Conservation (phyloP, 306 rosid species). For the Gleditsia sinensis region DNA sequence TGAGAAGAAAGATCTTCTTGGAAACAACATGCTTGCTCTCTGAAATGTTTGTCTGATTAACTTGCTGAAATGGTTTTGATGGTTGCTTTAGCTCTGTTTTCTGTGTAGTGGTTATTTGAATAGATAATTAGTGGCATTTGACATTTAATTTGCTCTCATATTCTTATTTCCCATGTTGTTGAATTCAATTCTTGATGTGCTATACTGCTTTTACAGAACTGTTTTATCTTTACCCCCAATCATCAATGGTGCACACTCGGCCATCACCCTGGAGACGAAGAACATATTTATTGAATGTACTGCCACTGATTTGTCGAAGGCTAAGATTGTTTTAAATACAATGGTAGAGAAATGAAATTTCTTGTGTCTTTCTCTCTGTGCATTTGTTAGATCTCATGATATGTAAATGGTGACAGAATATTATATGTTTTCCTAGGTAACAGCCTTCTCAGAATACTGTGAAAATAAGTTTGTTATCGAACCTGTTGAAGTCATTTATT, state of each 20-base stretch:
- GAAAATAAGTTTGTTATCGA: conserved; percentile 75
- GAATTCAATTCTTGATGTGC: conserved; percentile 25
- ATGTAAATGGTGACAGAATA: conserved; percentile 25
- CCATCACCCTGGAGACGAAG: conserved; percentile 83
- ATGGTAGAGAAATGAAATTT: conserved; percentile 53
- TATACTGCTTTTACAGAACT: conserved; percentile 54
- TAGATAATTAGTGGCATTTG: neutral
- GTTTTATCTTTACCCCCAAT: conserved; percentile 91
- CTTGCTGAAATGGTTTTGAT: neutral
- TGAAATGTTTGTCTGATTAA: neutral
- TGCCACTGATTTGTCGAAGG: conserved; percentile 92
- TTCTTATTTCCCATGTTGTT: conserved; percentile 10
- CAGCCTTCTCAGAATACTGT: conserved; percentile 74
- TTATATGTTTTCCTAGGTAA: conserved; percentile 56
- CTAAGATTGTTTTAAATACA: conserved; percentile 87
- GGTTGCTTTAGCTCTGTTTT: neutral
- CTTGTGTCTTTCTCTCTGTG: conserved; percentile 14
- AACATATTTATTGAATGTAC: conserved; percentile 90
- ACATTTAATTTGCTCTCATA: neutral
- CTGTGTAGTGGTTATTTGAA: too few species aligned
- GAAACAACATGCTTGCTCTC: conserved; percentile 5
- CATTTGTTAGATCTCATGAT: conserved; percentile 11
- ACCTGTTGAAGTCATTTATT: conserved; percentile 79
- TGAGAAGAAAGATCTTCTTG: conserved; percentile 8
- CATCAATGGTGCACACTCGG: conserved; percentile 91